Evolutionary conservation across 2,329 filamentous ascomycete species (phyloP).

Genomic region (Aspergillus terreus): DNA sequence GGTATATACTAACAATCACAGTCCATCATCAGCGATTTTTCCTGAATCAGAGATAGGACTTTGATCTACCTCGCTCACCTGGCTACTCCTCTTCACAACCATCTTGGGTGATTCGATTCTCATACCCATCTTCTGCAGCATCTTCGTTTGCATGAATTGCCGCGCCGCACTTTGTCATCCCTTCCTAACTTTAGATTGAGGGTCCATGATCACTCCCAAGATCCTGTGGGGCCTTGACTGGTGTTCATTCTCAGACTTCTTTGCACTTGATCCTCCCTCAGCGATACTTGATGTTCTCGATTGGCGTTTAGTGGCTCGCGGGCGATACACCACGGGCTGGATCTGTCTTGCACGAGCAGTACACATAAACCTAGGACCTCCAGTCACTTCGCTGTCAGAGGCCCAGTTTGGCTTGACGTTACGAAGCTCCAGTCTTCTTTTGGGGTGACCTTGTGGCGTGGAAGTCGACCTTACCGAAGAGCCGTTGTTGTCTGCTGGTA

Average conservation of each 20-base stretch:
- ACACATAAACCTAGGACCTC: slow-evolving; percentile 7
- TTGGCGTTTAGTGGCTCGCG: neutral
- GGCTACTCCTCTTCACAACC: neutral
- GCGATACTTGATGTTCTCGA: neutral
- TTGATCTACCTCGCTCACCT: neutral
- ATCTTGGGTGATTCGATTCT: neutral
- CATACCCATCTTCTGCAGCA: neutral
- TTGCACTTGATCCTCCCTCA: neutral
- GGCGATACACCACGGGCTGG: slow-evolving; percentile 1
- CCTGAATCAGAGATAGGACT: neutral
- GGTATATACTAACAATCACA: no score
- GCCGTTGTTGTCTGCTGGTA: neutral
- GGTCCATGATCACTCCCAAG: neutral
- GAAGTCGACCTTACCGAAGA: no score
- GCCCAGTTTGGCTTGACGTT: neutral
- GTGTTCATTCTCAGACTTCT: neutral
- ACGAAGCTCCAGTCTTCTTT: neutral
- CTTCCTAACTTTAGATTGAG: neutral
- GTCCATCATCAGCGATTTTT: neutral
- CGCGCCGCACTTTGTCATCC: neutral
- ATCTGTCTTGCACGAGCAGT: neutral
- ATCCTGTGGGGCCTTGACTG: neutral
- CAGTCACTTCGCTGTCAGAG: neutral
- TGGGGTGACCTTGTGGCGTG: neutral
- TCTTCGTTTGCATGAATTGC: neutral